Percentiles rank a stretch among this genome's conserved stretches.
Evolutionary conservation across 2,329 filamentous ascomycete species (phyloP).

Genomic region (Rutstroemia sp.): DNA sequence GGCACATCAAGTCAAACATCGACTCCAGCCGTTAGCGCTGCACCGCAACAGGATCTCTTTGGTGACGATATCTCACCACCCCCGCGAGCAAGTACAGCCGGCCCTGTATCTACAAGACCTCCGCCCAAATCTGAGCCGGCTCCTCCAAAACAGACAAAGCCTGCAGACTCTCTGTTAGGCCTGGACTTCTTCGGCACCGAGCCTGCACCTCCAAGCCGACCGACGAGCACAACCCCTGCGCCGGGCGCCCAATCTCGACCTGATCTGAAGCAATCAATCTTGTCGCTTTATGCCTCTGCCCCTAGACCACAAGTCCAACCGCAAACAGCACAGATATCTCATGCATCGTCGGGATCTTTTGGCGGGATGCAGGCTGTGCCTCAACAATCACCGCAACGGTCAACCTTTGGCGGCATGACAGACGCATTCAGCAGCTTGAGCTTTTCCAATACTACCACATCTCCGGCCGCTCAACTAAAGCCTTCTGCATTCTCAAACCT

Average conservation of each 20-base stretch:
- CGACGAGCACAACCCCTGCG: conserved; percentile 71
- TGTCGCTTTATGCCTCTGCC: conserved; percentile 84
- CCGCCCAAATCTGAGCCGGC: conserved; percentile 56
- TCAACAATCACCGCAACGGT: conserved; percentile 38
- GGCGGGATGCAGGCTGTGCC: conserved; percentile 50
- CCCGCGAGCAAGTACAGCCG: conserved; percentile 65
- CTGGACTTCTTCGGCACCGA: conserved; percentile 83
- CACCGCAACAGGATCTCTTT: conserved; percentile 69
- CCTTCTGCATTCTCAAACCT: conserved; percentile 43
- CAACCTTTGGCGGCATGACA: conserved; percentile 48
- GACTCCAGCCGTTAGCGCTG: conserved; percentile 29
- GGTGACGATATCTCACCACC: conserved; percentile 62
- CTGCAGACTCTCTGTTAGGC: conserved; percentile 78
- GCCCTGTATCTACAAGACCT: conserved; percentile 43
- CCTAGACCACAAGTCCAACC: conserved; percentile 65
- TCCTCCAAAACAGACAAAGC: conserved; percentile 62
- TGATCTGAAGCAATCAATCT: conserved; percentile 93
- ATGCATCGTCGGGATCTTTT: conserved; percentile 56
- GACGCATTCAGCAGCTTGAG: conserved; percentile 73
- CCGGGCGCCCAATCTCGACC: conserved; percentile 66
- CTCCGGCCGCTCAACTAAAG: conserved; percentile 34
- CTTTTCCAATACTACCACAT: conserved; percentile 44
- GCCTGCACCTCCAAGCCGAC: conserved; percentile 63
- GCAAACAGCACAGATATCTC: conserved; percentile 35
- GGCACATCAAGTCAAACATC: conserved; percentile 21